Evolutionary conservation across 179 eudicot species (phyloP).

Genomic region (Pouteria campechiana): DNA sequence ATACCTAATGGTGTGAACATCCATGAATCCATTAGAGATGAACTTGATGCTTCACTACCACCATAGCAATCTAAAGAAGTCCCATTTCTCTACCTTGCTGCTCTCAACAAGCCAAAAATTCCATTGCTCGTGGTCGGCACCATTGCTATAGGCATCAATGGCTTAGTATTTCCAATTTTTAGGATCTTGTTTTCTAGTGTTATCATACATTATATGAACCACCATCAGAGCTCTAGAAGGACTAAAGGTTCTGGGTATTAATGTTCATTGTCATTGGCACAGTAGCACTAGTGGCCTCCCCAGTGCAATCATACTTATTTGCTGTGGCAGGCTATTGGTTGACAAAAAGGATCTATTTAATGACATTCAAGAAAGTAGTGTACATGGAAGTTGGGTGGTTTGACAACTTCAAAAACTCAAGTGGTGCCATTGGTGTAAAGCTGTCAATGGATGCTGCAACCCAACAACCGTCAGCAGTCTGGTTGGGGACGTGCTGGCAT

Average conservation of each 20-base stretch:
- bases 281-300: neutral
- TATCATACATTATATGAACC: neutral
- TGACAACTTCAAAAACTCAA: neutral
- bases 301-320: neutral
- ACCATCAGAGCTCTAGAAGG: neutral
- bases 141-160: neutral
- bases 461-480: no score
- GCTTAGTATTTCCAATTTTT: neutral
- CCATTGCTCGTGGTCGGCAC: neutral
- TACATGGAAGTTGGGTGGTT: neutral
- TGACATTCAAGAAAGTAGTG: neutral
- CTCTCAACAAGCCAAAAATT: neutral
- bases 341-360: neutral
- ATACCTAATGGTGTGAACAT: neutral
- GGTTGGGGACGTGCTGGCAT: no score
- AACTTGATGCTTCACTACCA: neutral
- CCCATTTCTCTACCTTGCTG: neutral
- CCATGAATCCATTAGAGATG: neutral
- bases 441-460: neutral
- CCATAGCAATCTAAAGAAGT: constrained; percentile 1
- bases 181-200: neutral
- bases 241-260: neutral
- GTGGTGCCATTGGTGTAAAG: neutral
- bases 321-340: neutral
- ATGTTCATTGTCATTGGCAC: neutral